Evolutionary conservation across 768 basidiomycete species (phyloP).

Genomic region (Dacryopinax primogenitus): DNA sequence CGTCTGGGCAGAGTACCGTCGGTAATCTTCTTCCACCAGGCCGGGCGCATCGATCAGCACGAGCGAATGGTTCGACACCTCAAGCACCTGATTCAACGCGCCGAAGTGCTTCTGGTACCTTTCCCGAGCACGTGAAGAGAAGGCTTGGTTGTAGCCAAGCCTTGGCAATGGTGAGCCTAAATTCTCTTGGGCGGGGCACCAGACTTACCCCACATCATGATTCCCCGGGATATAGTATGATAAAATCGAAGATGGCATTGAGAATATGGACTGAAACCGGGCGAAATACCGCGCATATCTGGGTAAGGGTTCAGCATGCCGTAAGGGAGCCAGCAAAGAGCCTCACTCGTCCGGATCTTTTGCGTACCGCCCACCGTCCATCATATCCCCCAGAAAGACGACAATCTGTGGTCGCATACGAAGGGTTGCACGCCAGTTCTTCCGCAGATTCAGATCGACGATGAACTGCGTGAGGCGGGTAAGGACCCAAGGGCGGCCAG

Average conservation of each 20-base stretch:
- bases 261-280: constrained; percentile 63
- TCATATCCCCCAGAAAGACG: constrained; percentile 82
- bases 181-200: constrained; percentile 12
- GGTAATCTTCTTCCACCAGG: constrained; percentile 59
- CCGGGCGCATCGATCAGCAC: constrained; percentile 61
- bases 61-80: constrained; percentile 58
- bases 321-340: not conserved
- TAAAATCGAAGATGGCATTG: constrained; percentile 35
- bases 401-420: constrained; percentile 53
- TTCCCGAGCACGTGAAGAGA: constrained; percentile 37
- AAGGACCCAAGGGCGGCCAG: constrained; percentile 38
- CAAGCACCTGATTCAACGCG: constrained; percentile 41
- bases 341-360: constrained; percentile 61
- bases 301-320: constrained; percentile 8
- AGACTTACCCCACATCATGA: constrained; percentile 66
- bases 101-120: constrained; percentile 73
- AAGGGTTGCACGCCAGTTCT: constrained; percentile 63
- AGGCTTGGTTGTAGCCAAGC: constrained; percentile 34
- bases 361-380: constrained; percentile 63
- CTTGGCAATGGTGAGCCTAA: constrained; percentile 26
- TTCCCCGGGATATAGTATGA: constrained; percentile 76
- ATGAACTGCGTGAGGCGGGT: constrained; percentile 41
- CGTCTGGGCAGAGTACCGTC: constrained; percentile 32
- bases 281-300: constrained; percentile 64
- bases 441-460: constrained; percentile 72